Evolutionary conservation across 2,329 filamentous ascomycete genomes (phyloP).

Genomic region (Penicillium corylophilum): DNA sequence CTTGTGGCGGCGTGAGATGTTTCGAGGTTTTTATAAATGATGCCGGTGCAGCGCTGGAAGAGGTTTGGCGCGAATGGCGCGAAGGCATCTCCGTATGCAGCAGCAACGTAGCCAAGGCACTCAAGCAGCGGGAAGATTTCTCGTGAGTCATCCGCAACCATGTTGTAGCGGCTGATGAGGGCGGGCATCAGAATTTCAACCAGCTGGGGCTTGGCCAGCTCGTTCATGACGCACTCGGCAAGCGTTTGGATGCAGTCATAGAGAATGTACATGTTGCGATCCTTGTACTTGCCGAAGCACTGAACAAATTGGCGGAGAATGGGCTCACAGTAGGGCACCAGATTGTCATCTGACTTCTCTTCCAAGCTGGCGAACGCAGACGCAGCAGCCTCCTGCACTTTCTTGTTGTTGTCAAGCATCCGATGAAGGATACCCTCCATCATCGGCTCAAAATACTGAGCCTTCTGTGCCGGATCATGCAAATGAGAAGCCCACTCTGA

Average conservation of each 20-base stretch:
- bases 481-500: conserved; percentile 87
- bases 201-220: conserved; percentile 77
- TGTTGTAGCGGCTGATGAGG: conserved; percentile 82
- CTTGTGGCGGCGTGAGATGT: conserved; percentile 69
- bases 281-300: conserved; percentile 95
- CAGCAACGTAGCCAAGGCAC: conserved; percentile 90
- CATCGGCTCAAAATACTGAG: conserved; percentile 85
- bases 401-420: conserved; percentile 97
- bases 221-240: conserved; percentile 82
- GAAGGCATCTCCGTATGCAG: conserved; percentile 78
- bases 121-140: conserved; percentile 96
- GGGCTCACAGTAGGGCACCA: conserved; percentile 82
- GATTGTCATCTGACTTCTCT: conserved; percentile 78
- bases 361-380: conserved; percentile 96
- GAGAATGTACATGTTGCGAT: conserved; percentile 97
- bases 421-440: conserved; percentile 93
- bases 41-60: conserved; percentile 82
- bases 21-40: conserved; percentile 89
- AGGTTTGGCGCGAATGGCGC: conserved; percentile 82
- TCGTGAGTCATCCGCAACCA: conserved; percentile 80
- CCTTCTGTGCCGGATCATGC: conserved; percentile 63
- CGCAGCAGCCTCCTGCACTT: conserved; percentile 92
- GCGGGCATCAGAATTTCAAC: conserved; percentile 88
- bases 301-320: conserved; percentile 90
- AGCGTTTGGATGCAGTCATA: conserved; percentile 98